These are phyloP conservation scores for Trichoderma breve DNA, from an alignment of 2,329 filamentous ascomycete genomes.

Conservation along the genomic window DNA sequence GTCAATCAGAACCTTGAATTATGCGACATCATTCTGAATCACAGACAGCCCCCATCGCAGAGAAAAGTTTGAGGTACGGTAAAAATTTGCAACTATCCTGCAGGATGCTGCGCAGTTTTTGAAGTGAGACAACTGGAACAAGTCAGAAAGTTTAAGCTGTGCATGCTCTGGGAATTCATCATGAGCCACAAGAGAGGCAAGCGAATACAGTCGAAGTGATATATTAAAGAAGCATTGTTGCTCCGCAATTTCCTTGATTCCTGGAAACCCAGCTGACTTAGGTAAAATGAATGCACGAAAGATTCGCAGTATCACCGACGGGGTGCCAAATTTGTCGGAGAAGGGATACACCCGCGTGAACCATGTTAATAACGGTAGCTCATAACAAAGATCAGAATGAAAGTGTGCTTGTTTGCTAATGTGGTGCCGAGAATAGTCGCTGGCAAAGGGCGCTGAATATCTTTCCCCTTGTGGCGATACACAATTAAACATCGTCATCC, in stretches of 20 bases:
- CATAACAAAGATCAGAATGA: background rate
- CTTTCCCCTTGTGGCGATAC: background rate
- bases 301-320: background rate
- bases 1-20: background rate
- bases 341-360: background rate
- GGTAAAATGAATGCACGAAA: background rate
- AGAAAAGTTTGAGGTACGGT: background rate
- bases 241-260: background rate
- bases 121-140: background rate
- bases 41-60: background rate
- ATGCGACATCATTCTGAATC: background rate
- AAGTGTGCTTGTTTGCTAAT: background rate
- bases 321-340: background rate
- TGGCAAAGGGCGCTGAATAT: background rate
- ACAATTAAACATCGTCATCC: conserved; percentile 22
- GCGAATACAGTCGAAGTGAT: background rate
- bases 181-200: background rate
- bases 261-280: background rate
- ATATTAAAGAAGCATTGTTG: background rate
- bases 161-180: background rate
- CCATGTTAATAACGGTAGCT: background rate
- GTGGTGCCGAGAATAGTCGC: background rate
- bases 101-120: background rate
- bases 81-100: background rate
- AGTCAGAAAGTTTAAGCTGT: background rate